Evolutionary conservation across 805 yeast species (phyloP).

Genomic region (Candida chauliodis): DNA sequence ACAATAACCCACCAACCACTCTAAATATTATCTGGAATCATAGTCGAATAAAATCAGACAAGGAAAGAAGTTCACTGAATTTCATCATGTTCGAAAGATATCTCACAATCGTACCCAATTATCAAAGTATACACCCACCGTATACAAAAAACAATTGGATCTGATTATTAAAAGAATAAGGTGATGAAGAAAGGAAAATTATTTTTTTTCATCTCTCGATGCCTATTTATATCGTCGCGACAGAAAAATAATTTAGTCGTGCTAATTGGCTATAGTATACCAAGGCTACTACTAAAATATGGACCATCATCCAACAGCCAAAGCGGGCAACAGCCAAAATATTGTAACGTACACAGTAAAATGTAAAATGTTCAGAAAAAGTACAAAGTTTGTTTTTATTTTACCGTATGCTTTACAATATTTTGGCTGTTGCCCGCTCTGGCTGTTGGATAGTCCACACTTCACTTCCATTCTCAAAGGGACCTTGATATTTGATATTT

Average conservation of each 20-base stretch:
- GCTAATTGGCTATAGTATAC: neutral
- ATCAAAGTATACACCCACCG: no score
- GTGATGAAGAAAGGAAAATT: conserved; percentile 3
- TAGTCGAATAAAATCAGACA: conserved; percentile 76
- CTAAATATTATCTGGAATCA: conserved; percentile 58
- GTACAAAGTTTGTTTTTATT: no score
- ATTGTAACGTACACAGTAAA: no score
- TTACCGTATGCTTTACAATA: no score
- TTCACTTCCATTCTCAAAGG: no score
- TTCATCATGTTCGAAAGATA: conserved; percentile 36
- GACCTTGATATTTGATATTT: no score
- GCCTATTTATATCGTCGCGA: neutral
- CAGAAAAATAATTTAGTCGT: neutral
- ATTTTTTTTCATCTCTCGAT: neutral
- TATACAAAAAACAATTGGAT: neutral
- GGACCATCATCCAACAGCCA: no score
- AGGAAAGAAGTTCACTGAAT: conserved; percentile 77
- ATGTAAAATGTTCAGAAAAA: no score
- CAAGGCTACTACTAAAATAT: neutral
- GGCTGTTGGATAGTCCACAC: no score
- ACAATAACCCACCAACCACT: conserved; percentile 6
- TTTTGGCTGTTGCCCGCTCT: no score
- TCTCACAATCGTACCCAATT: neutral
- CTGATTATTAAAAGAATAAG: no score
- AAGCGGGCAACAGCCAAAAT: no score